Evolutionary conservation across 768 basidiomycete genomes (phyloP), one percentile per base, ranked within the genome.

Genomic region (Royoungia palumana): DNA sequence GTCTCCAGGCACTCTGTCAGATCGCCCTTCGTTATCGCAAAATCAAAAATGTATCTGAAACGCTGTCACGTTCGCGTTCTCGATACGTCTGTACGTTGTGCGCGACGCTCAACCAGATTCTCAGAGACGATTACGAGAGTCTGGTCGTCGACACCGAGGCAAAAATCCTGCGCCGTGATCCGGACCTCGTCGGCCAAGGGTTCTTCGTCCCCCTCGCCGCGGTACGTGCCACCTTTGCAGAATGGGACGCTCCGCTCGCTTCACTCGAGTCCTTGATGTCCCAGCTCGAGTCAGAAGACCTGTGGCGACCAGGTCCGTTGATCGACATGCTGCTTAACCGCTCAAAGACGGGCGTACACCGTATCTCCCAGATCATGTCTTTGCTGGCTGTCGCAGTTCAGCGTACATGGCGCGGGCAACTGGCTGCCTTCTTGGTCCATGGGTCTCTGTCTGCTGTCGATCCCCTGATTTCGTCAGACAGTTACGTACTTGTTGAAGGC

Each of bases 221-320:
- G 6, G 70, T 96, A 51, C 81, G 87, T 45, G 89, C 94, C 11
- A 81, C 78, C 16, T 94, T 95, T 65, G 79, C 88, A 7, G 81
- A 81, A 66, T 96, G 94, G 94, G 89, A 92, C 57, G 85, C 88
- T 8, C 91, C 91, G 13, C 72, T 96, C 41, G 81, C 82, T 30
- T 80, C 87, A 5, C 75, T 96, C 24, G 74, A 77, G 41, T 71
- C 77, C 8, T 69, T 94, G 38, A 71, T 90, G 47, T 75, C 82
- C 10, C 77, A 81, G 35, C 69, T 94, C 35, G 75, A 84, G 54
- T 65, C 75, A 3, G 66, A 77, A 50, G 64, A 75, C 19, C 55
- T 65, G 14, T 78, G 79, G 78, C 75, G 75, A 45, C 84, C 92
- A 4, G 92, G 93, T 1, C 80, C 80, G 2, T 71, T 94, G 24